Percentiles rank a stretch among this genome's conserved stretches.
phyloP scores from a whole-genome alignment of 2,329 filamentous ascomycete genomes.

The Furcasterigmium sp. region DNA sequence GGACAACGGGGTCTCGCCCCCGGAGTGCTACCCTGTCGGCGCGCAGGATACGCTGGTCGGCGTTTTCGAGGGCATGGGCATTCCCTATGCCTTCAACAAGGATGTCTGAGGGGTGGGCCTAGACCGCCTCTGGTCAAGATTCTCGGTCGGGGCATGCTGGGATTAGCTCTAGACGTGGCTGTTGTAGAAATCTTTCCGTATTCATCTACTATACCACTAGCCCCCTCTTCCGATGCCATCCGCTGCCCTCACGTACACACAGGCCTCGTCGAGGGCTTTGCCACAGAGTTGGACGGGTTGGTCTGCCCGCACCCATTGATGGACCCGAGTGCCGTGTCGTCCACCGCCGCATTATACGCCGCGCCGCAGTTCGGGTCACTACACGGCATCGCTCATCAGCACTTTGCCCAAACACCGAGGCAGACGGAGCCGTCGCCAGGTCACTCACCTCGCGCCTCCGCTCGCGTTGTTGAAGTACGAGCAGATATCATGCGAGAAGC shows the following conservation, averaged over 20 bases:
- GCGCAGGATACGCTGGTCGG: constrained; percentile 10
- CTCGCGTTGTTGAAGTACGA: constrained; percentile 43
- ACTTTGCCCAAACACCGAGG: neutral
- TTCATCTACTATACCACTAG: too few relatives aligned
- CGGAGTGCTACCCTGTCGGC: constrained; percentile 6
- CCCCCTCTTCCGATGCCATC: too few relatives aligned
- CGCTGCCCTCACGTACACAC: too few relatives aligned
- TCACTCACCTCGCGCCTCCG: constrained; percentile 35
- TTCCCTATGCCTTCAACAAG: neutral
- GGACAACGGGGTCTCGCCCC: constrained; percentile 11
- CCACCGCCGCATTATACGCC: constrained; percentile 35
- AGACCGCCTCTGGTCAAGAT: too few relatives aligned
- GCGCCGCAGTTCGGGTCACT: constrained; percentile 43
- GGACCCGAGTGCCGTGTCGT: constrained; percentile 33
- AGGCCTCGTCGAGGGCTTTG: constrained; percentile 18
- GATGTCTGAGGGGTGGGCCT: neutral
- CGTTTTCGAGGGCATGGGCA: constrained; percentile 9
- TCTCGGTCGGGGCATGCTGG: too few relatives aligned
- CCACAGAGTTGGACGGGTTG: constrained; percentile 23
- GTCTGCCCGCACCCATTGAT: constrained; percentile 26
- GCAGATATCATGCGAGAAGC: constrained; percentile 45
- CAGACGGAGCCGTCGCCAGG: neutral
- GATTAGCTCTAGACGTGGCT: too few relatives aligned
- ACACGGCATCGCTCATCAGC: neutral
- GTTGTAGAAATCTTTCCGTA: too few relatives aligned